Conservation (phyloP, 202 grass and related monocot genomes). For the Cymbopogon flexuosus region DNA sequence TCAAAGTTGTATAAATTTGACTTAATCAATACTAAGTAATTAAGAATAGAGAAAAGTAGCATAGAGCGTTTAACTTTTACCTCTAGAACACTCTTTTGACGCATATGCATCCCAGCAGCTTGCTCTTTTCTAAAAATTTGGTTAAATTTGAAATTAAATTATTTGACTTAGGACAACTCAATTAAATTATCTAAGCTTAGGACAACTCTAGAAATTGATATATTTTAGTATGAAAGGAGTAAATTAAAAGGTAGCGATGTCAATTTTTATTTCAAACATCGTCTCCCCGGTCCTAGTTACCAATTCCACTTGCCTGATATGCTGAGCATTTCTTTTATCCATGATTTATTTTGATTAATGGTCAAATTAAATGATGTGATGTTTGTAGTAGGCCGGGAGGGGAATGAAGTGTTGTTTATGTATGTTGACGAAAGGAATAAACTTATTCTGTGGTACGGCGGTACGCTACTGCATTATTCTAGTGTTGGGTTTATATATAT, state of each 20-base stretch:
- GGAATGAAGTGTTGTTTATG: neutral
- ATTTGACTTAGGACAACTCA: neutral
- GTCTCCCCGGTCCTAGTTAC: neutral
- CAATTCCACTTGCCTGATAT: neutral
- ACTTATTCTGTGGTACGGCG: neutral
- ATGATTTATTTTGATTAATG: neutral
- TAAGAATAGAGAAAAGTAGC: neutral
- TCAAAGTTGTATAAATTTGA: neutral
- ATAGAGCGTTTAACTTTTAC: neutral
- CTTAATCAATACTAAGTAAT: neutral
- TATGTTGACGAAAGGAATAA: neutral
- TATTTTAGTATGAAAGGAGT: neutral
- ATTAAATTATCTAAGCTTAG: too few species aligned
- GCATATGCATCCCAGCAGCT: too few species aligned
- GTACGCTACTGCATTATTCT: neutral
- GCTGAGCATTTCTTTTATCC: neutral
- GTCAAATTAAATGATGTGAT: neutral
- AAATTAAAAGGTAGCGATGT: neutral
- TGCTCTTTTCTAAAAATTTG: too few species aligned
- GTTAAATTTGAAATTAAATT: neutral
- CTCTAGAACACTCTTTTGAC: neutral
- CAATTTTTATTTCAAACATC: neutral
- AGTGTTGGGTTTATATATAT: neutral
- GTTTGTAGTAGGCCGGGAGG: neutral
- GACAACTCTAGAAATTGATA: neutral